A percentile compares a stretch with the other conserved stretches of the same genome.
Conservation (phyloP, 768 basidiomycete species). For the Filobasidium floriforme region DNA sequence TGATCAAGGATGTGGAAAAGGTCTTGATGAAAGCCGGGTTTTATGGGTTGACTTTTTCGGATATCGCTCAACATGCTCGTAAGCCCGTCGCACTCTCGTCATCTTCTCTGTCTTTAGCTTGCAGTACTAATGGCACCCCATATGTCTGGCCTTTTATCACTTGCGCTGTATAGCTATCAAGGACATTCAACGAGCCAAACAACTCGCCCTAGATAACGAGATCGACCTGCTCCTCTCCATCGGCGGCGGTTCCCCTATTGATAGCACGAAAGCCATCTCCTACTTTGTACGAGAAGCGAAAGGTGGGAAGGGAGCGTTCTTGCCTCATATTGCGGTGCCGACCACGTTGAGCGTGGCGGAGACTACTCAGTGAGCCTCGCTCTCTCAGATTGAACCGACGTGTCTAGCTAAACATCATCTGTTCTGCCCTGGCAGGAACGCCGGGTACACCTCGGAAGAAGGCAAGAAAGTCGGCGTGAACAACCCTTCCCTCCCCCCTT, state of each 20-base stretch:
- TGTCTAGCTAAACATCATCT: neutral
- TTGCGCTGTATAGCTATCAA: slow-evolving; percentile 18
- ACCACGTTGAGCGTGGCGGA: slow-evolving; percentile 56
- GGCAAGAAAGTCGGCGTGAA: slow-evolving; percentile 59
- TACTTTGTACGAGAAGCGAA: slow-evolving; percentile 54
- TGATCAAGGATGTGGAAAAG: slow-evolving; percentile 54
- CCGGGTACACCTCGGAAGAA: slow-evolving; percentile 64
- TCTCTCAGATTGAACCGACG: neutral
- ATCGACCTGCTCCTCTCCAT: slow-evolving; percentile 66
- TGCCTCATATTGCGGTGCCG: slow-evolving; percentile 68
- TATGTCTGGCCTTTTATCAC: neutral
- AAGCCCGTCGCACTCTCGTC: slow-evolving; percentile 2
- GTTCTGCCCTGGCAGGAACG: slow-evolving; percentile 54
- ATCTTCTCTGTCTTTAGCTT: neutral
- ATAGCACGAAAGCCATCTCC: slow-evolving; percentile 64
- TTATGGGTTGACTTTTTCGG: slow-evolving; percentile 60
- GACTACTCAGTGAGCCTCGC: slow-evolving; percentile 19
- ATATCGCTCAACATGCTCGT: slow-evolving; percentile 31
- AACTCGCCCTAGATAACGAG: slow-evolving; percentile 37
- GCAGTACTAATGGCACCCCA: neutral
- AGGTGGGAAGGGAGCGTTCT: slow-evolving; percentile 50
- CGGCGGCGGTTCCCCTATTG: slow-evolving; percentile 74
- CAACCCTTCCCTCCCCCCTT: slow-evolving; percentile 56
- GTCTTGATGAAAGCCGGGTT: slow-evolving; percentile 56
- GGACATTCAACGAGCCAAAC: slow-evolving; percentile 22